These are phyloP conservation scores for Chrysosporium keratinophilum DNA, from an alignment of 2,329 filamentous ascomycete species.

Conservation along the genomic window DNA sequence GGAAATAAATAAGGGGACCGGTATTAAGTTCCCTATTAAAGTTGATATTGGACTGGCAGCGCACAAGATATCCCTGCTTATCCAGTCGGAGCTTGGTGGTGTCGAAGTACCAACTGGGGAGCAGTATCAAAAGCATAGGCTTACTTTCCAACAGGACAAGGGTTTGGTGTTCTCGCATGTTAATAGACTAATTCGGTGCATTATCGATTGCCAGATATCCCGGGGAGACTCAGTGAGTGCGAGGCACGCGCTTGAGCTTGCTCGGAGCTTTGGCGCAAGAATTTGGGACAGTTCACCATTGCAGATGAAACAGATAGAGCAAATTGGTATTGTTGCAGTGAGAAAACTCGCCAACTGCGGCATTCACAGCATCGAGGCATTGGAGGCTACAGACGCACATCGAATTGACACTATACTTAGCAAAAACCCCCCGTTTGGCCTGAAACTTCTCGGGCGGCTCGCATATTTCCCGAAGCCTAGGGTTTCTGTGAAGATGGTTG, in stretches of 20 bases:
- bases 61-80: constrained; percentile 67
- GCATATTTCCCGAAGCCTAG: constrained; percentile 60
- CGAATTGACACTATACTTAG: constrained; percentile 67
- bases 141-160: constrained; percentile 52
- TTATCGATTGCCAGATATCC: constrained; percentile 61
- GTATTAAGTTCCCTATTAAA: constrained; percentile 61
- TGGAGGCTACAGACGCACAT: constrained; percentile 56
- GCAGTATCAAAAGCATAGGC: constrained; percentile 44
- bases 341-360: constrained; percentile 62
- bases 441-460: constrained; percentile 54
- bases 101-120: constrained; percentile 54
- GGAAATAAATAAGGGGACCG: constrained; percentile 57
- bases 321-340: constrained; percentile 64
- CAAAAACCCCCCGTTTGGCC: constrained; percentile 74
- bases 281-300: constrained; percentile 73
- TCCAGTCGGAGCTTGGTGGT: constrained; percentile 64
- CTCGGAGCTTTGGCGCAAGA: constrained; percentile 62
- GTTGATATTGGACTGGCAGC: constrained; percentile 53
- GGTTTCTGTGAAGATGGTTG: constrained; percentile 43
- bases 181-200: constrained; percentile 60
- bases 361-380: constrained; percentile 59
- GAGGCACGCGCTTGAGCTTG: constrained; percentile 62
- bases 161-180: constrained; percentile 55
- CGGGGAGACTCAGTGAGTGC: constrained; percentile 56
- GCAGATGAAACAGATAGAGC: constrained; percentile 73